Evolutionary conservation across 2,329 filamentous ascomycete genomes (phyloP).

Genomic region (Trichoderma sp.): DNA sequence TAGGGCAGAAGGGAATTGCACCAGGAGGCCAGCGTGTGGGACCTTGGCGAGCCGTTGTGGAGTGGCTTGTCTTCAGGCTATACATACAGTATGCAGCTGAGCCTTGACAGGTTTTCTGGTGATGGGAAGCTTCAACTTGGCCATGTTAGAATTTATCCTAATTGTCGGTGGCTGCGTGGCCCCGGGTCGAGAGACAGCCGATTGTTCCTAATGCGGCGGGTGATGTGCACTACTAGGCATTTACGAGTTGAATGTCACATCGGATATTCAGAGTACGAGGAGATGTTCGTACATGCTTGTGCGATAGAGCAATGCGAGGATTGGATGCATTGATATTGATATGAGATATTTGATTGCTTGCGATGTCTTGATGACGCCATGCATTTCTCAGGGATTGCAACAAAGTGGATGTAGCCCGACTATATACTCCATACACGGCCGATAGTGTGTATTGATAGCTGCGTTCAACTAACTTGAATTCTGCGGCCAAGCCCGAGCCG

Average conservation of each 20-base stretch:
- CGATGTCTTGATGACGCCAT: background rate
- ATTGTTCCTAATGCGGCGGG: background rate
- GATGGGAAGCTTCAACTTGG: background rate
- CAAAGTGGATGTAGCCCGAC: background rate
- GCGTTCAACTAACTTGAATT: background rate
- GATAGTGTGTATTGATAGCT: background rate
- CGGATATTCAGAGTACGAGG: background rate
- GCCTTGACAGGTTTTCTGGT: background rate
- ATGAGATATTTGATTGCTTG: background rate
- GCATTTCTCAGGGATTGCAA: background rate
- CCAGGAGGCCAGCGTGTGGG: background rate
- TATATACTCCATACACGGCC: background rate
- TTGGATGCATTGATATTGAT: background rate
- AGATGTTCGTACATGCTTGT: background rate
- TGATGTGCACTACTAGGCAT: background rate
- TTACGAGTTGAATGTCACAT: background rate
- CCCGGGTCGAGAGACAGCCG: background rate
- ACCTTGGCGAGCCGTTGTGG: background rate
- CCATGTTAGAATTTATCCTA: constrained; percentile 5
- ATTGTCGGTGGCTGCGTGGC: constrained; percentile 1
- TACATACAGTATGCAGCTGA: background rate
- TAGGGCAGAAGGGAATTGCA: background rate
- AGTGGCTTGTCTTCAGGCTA: background rate
- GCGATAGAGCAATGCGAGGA: background rate
- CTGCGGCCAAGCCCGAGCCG: background rate